Percentiles rank a stretch among this genome's conserved stretches.
Evolutionary conservation across 345 rosid species (phyloP).

Genomic region (Gossypium arboreum): DNA sequence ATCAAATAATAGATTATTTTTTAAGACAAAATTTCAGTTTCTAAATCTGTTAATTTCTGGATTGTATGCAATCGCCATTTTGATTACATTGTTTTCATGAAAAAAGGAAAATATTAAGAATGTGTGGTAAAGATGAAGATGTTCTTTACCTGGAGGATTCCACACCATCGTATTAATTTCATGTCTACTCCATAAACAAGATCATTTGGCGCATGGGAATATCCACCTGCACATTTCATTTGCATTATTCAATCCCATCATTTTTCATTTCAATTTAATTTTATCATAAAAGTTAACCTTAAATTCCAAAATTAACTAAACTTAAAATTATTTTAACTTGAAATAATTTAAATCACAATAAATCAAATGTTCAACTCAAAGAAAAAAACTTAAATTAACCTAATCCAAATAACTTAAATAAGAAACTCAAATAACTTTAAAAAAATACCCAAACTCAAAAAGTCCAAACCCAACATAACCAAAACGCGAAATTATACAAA

Average conservation of each 20-base stretch:
- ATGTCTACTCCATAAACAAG: constrained; percentile 67
- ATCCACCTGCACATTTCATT: constrained; percentile 46
- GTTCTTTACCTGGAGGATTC: constrained; percentile 57
- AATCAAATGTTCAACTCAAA: no score
- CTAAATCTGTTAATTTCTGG: neutral
- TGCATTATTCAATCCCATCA: neutral
- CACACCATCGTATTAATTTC: constrained; percentile 58
- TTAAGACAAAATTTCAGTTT: no score
- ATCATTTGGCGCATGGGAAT: constrained; percentile 55
- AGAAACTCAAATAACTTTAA: no score
- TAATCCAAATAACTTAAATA: no score
- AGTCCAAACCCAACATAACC: no score
- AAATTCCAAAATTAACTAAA: no score
- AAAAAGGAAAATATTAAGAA: neutral
- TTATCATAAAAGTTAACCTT: no score
- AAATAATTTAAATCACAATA: no score
- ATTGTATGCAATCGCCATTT: neutral
- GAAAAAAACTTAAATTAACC: no score
- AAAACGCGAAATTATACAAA: no score
- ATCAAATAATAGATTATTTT: neutral
- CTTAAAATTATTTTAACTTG: no score
- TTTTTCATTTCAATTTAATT: neutral
- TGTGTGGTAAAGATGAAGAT: neutral
- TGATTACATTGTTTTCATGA: neutral
- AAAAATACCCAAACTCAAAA: no score